These are phyloP conservation scores for Phoenix roebelenii DNA, from an alignment of 176 grass and related monocot species.

Conservation along the genomic window DNA sequence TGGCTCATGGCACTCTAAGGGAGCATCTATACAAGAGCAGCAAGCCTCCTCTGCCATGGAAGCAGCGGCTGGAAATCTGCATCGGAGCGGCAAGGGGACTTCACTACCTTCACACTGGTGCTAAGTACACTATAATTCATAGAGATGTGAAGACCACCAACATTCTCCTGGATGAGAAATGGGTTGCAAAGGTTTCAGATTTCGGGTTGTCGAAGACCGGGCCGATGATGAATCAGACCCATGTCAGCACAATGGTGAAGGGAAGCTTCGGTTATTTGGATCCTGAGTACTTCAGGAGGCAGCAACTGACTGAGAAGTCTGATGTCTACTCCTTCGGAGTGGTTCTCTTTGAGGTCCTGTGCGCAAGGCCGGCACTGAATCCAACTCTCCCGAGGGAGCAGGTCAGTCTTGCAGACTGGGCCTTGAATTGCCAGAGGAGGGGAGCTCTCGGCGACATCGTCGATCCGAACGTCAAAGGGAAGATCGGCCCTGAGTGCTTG, in stretches of 20 bases:
- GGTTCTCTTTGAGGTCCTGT: constrained; percentile 6
- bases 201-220: constrained; percentile 12
- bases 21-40: constrained; percentile 8
- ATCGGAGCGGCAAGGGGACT: constrained; percentile 1
- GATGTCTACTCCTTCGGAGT: constrained; percentile 6
- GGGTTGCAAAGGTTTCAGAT: constrained; percentile 6
- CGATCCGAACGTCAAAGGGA: neutral
- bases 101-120: constrained; percentile 9
- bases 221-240: constrained; percentile 4
- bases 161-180: constrained; percentile 6
- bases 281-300: constrained; percentile 11
- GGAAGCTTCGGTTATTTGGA: constrained; percentile 8
- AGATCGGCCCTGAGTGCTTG: constrained; percentile 1
- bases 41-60: constrained; percentile 4
- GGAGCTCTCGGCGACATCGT: constrained; percentile 2
- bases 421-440: constrained; percentile 1
- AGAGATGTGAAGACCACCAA: constrained; percentile 11
- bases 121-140: constrained; percentile 3
- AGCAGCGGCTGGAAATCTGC: constrained; percentile 5
- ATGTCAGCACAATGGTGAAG: constrained; percentile 5
- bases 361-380: constrained; percentile 2
- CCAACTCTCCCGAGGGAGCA: constrained; percentile 7
- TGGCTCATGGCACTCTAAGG: constrained; percentile 6
- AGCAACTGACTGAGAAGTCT: constrained; percentile 4
- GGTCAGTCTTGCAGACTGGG: constrained; percentile 11